Evolutionary conservation across 768 basidiomycete species (phyloP).

Genomic region (Mycena vulgaris): DNA sequence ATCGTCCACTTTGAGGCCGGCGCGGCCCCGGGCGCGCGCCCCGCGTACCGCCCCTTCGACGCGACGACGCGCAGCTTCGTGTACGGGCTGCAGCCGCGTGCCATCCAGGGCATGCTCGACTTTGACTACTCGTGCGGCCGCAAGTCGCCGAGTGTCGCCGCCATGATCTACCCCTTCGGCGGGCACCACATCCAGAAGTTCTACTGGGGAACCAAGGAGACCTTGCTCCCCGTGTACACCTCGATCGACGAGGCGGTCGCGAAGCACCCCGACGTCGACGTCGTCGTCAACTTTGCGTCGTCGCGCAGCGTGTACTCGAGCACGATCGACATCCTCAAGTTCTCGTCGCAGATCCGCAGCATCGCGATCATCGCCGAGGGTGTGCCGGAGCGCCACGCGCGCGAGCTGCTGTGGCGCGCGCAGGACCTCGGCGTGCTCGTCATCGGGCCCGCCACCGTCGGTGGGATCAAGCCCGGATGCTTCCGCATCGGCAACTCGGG

Average conservation of each 20-base stretch:
- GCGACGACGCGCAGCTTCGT: constrained; percentile 96
- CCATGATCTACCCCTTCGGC: constrained; percentile 99
- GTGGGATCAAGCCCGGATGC: constrained; percentile 99
- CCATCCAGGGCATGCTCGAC: constrained; percentile 97
- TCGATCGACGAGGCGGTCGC: constrained; percentile 89
- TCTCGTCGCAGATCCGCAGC: constrained; percentile 61
- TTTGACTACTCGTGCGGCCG: constrained; percentile 99
- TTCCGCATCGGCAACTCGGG: constrained; percentile 99
- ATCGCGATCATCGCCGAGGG: constrained; percentile 98
- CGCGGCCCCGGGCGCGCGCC: constrained; percentile 63
- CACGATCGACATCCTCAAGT: constrained; percentile 91
- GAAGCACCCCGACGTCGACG: constrained; percentile 97
- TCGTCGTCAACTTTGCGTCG: constrained; percentile 98
- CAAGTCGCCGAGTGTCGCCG: constrained; percentile 91
- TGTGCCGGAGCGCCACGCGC: constrained; percentile 97
- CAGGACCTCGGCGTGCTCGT: constrained; percentile 90
- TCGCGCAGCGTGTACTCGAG: constrained; percentile 95
- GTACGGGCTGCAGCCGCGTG: constrained; percentile 98
- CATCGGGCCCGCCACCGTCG: constrained; percentile 96
- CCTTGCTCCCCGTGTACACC: constrained; percentile 97
- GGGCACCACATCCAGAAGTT: constrained; percentile 99
- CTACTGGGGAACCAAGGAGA: constrained; percentile 99
- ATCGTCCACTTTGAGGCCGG: constrained; percentile 89
- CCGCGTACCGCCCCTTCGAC: constrained; percentile 94
- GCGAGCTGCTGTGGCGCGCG: constrained; percentile 94